Base-by-base conservation (phyloP, 1,139 yeast species). In the Yamadazyma dushanensis region DNA sequence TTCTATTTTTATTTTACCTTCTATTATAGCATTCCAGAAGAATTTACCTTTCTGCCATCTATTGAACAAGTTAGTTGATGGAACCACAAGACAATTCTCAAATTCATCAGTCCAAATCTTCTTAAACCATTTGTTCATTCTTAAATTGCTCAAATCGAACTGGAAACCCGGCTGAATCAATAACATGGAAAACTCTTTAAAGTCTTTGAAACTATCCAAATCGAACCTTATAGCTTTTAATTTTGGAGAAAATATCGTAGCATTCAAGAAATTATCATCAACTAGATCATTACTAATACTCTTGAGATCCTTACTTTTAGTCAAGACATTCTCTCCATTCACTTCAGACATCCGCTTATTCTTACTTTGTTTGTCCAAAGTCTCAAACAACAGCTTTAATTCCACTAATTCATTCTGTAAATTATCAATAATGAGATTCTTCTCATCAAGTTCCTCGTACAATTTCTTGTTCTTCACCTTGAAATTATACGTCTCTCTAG, bases 1-100 rank as follows among this genome's bases (percentile, higher is more conserved):
- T 58, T 89, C 96, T 27, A 92, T 81, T 10, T 80, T 73, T 6
- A 87, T 89, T 31, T 83, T 73, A 5, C 95, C 95, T 36, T 89
- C 96, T 27, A 84, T 72, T 45, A 90, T 71, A 23, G 82, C 74
- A 35, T 70, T 62, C 74, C 89, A 69, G 43, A 87, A 73, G 29
- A 78, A 70, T 48, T 66, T 69, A 4, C 70, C 70, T 53, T 66
- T 67, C 41, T 60, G 70, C 74, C 74, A 70, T 43, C 75, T 55
- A 47, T 63, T 68, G 35, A 70, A 63, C 35, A 70, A 60, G 35
- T 61, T 64, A 17, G 66, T 49, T 1, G 59, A 47, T 3, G 75
- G 76, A 8, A 66, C 59, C 24, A 45, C 41, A 17, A 70, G 50
- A 25, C 67, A 53, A 32, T 89, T 87, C 50, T 87, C 96, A 38